A percentile compares a stretch with the other conserved stretches of the same genome.
phyloP scores from a whole-genome alignment of 140 eudicot species.

The Flaveria floridana region DNA sequence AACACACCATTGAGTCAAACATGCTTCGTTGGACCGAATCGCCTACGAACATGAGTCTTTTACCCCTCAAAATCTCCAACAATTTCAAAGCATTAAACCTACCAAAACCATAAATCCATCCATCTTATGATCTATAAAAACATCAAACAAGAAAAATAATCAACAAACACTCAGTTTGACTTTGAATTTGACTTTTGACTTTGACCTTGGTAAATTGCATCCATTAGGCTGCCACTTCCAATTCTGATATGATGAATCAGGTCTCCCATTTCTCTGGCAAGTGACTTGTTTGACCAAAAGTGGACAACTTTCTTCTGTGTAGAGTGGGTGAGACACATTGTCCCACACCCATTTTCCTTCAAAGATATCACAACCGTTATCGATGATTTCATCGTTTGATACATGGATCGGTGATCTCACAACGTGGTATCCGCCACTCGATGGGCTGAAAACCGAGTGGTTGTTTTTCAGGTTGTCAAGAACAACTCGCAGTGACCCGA shows the following conservation, averaged over 20 bases:
- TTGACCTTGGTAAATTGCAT: constrained; percentile 87
- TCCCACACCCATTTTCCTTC: constrained; percentile 87
- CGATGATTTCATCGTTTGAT: constrained; percentile 52
- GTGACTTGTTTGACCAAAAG: constrained; percentile 92
- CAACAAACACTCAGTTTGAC: neutral
- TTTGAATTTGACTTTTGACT: constrained; percentile 14
- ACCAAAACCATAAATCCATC: constrained; percentile 26
- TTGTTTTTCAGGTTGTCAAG: constrained; percentile 56
- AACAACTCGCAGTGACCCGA: constrained; percentile 59
- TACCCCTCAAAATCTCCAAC: constrained; percentile 81
- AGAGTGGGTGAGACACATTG: constrained; percentile 65
- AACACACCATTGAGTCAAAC: constrained; percentile 97
- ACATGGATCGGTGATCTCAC: constrained; percentile 47
- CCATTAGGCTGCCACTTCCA: constrained; percentile 96
- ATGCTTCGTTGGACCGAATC: constrained; percentile 91
- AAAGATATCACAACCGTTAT: constrained; percentile 75
- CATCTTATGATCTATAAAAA: neutral
- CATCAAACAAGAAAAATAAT: constrained; percentile 4
- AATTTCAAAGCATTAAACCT: constrained; percentile 83
- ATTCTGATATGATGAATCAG: constrained; percentile 79
- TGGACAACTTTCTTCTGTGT: constrained; percentile 79
- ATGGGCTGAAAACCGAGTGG: constrained; percentile 17
- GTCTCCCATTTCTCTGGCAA: constrained; percentile 81
- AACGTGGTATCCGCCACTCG: constrained; percentile 17
- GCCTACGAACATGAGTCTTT: constrained; percentile 92